phyloP scores from a whole-genome alignment of 352 stramenopile genomes.

The Globisporangium carolinianum region DNA sequence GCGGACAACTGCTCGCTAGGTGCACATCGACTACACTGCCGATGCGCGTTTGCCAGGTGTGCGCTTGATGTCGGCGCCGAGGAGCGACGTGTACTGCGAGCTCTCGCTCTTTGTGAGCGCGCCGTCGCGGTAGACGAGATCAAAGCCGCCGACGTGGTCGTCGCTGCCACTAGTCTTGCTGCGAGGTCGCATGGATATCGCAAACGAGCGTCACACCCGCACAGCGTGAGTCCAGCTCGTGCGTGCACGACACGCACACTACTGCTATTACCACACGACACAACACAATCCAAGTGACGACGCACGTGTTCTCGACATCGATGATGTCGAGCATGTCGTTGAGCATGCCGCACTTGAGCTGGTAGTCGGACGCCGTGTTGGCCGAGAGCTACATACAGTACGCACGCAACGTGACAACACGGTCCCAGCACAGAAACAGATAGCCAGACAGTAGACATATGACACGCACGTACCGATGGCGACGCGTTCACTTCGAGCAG shows the following conservation, averaged over 20 bases:
- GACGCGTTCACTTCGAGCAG: conserved; percentile 93
- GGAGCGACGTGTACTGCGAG: conserved; percentile 68
- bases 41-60: neutral
- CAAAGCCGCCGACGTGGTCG: conserved; percentile 67
- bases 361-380: conserved; percentile 89
- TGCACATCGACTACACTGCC: neutral
- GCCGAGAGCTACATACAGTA: conserved; percentile 65
- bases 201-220: neutral
- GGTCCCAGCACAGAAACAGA: too few species aligned
- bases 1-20: neutral
- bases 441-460: too few species aligned
- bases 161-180: conserved; percentile 23
- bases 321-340: conserved; percentile 94
- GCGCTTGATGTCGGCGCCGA: conserved; percentile 55
- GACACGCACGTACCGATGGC: conserved; percentile 49
- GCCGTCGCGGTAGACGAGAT: conserved; percentile 74
- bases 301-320: conserved; percentile 84
- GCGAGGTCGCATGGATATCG: too few species aligned
- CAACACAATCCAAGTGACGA: neutral
- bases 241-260: neutral
- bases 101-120: conserved; percentile 55
- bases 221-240: too few species aligned
- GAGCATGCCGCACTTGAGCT: conserved; percentile 92
- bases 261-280: conserved; percentile 2
- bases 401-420: neutral